Evolutionary conservation across 495 filamentous ascomycete genomes (phyloP).

Genomic region (Parachaetomium inaequale): DNA sequence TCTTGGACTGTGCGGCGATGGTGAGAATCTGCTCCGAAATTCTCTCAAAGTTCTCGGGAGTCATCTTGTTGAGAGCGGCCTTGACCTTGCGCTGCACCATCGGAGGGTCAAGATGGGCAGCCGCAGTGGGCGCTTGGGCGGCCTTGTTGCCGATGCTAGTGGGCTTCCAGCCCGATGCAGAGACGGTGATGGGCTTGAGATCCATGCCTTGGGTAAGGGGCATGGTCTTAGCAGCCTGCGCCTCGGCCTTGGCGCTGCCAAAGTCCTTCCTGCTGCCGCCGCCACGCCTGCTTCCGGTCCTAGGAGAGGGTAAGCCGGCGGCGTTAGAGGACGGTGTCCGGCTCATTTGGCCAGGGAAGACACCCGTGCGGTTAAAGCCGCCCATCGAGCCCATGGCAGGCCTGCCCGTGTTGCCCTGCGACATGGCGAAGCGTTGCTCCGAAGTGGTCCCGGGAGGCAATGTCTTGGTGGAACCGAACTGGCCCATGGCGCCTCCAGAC

Average conservation of each 20-base stretch:
- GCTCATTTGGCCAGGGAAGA: slow-evolving; percentile 56
- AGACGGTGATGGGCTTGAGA: slow-evolving; percentile 70
- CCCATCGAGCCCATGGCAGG: slow-evolving; percentile 56
- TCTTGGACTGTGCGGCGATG: slow-evolving; percentile 91
- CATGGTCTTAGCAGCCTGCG: slow-evolving; percentile 72
- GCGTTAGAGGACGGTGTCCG: slow-evolving; percentile 48
- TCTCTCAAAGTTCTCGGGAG: slow-evolving; percentile 96
- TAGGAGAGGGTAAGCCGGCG: slow-evolving; percentile 47
- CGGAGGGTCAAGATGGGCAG: slow-evolving; percentile 73
- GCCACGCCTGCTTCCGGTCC: slow-evolving; percentile 52
- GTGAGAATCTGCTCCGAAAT: slow-evolving; percentile 89
- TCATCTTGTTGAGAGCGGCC: slow-evolving; percentile 98
- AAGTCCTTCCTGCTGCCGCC: slow-evolving; percentile 55
- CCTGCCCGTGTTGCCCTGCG: slow-evolving; percentile 38
- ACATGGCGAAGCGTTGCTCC: slow-evolving; percentile 56
- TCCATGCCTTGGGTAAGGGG: slow-evolving; percentile 79
- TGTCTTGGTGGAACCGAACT: slow-evolving; percentile 55
- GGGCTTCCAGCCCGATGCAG: slow-evolving; percentile 85
- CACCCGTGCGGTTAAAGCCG: slow-evolving; percentile 51
- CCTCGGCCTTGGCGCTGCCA: slow-evolving; percentile 52
- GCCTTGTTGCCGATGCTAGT: slow-evolving; percentile 55
- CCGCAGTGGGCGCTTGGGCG: slow-evolving; percentile 35
- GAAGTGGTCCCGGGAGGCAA: slow-evolving; percentile 69
- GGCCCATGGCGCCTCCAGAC: slow-evolving; percentile 60
- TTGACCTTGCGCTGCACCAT: slow-evolving; percentile 99